These are phyloP conservation scores for Plantago lanceolata DNA, from an alignment of 305 asterid species.

Conservation along the genomic window DNA sequence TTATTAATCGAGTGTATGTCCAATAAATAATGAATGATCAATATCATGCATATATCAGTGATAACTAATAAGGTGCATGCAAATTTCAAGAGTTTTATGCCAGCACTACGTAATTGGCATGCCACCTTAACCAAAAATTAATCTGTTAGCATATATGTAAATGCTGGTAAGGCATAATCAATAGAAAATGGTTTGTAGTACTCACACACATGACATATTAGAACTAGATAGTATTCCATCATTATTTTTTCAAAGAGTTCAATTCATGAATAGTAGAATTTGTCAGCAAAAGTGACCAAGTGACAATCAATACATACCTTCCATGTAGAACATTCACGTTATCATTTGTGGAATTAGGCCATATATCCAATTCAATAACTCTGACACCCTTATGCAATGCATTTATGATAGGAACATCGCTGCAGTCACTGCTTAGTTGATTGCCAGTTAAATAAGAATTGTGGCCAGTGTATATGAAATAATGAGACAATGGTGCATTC, in stretches of 20 bases:
- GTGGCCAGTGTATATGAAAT: slow-evolving; percentile 89
- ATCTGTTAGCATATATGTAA: no score
- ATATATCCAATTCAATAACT: slow-evolving; percentile 90
- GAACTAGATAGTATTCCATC: not conserved
- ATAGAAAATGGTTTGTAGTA: no score
- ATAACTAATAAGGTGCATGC: no score
- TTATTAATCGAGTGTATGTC: no score
- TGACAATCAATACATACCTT: slow-evolving; percentile 45
- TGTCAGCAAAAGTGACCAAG: not conserved
- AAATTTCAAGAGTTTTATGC: no score
- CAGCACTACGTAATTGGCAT: no score
- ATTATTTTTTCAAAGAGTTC: slow-evolving; percentile 3
- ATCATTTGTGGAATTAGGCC: slow-evolving; percentile 88
- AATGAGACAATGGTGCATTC: slow-evolving; percentile 85
- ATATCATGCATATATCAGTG: no score
- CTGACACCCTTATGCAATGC: slow-evolving; percentile 81
- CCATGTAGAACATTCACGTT: slow-evolving; percentile 84
- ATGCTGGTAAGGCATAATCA: no score
- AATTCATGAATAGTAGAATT: slow-evolving; percentile 13
- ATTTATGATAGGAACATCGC: slow-evolving; percentile 73
- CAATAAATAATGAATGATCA: no score
- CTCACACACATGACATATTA: no score
- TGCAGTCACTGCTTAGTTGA: slow-evolving; percentile 91
- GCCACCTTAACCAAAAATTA: no score
- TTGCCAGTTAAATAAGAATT: slow-evolving; percentile 95